Base-by-base conservation (phyloP, 257 asterid genomes). In the Perilla frutescens region DNA sequence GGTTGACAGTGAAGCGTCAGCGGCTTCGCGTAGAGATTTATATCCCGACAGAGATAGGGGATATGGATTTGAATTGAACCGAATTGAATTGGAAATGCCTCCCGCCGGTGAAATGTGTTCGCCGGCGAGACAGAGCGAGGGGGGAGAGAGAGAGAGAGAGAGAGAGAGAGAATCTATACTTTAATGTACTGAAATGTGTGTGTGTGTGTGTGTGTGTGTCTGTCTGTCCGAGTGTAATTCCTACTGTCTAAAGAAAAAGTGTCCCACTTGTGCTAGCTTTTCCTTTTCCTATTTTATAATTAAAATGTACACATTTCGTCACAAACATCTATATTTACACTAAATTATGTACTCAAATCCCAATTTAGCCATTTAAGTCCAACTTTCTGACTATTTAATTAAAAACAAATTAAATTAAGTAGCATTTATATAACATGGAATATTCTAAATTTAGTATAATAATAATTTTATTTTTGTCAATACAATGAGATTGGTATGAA, bases 111-210 rank as follows among this genome's bases (percentile, higher is more conserved):
- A 66, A 64, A 61, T 64, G 36, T 13, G 34, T 47, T 76, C 72
- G 61, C 81, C 79, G 84, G 79, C 74, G 81, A 31, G 59, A 12
- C 41, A 41, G 56, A 11, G 74, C 26, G 26, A 20, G 26, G 26
- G 1, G 51, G 1, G 61, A 8, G 71, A 8, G 72, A 31, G 76
- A 9, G 71, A 2, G 70, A 14, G 74, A 32, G 62, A 36, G 68
- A 71, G 78, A 48, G 73, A 55, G 73, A 79, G 77, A 75, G 83
- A 79, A 69, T 79, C 74, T 72, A 40, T 32, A 49, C 31, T 26
- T 69, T 41, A 59, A 36, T 71, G 54, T 50, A 31, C 62, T 45
- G 8, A 15, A 39, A 11, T 62, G 43, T 65, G 44, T 65, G 70
- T 26, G 56, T 31, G n/a, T n/a, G n/a, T n/a, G n/a, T n/a, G n/a